These are phyloP conservation scores for Ordospora pajunii DNA, from an alignment of 371 early-diverging fungal species.

Conservation along the genomic window DNA sequence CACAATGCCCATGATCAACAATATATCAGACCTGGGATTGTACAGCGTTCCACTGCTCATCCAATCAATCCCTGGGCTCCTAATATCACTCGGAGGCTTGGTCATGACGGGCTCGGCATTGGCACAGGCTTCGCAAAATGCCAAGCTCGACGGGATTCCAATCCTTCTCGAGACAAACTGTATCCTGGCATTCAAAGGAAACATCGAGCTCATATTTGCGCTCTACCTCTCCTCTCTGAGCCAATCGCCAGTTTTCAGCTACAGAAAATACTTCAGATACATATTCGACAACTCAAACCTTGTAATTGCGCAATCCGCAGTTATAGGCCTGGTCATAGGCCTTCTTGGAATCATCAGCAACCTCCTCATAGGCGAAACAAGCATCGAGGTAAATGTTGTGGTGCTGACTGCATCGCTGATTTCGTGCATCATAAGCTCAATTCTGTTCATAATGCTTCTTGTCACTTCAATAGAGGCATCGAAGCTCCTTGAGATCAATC, in stretches of 20 bases:
- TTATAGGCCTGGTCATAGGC: slow-evolving; percentile 54
- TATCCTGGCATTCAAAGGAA: slow-evolving; percentile 61
- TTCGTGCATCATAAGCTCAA: slow-evolving; percentile 44
- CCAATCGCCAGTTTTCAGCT: background rate
- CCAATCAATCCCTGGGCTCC: slow-evolving; percentile 50
- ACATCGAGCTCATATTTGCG: slow-evolving; percentile 59
- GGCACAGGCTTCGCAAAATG: slow-evolving; percentile 5
- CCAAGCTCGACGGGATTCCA: slow-evolving; percentile 37
- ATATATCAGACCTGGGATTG: background rate
- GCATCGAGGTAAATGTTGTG: background rate
- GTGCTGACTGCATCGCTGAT: slow-evolving; percentile 42
- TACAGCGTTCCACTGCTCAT: slow-evolving; percentile 1
- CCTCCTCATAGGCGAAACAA: slow-evolving; percentile 17
- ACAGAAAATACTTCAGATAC: slow-evolving; percentile 39
- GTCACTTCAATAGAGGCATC: slow-evolving; percentile 41
- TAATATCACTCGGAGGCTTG: slow-evolving; percentile 57
- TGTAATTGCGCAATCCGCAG: slow-evolving; percentile 50
- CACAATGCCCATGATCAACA: background rate
- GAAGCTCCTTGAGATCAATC: slow-evolving; percentile 32
- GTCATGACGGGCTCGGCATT: slow-evolving; percentile 45
- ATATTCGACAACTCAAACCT: slow-evolving; percentile 54
- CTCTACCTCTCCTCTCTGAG: slow-evolving; percentile 46
- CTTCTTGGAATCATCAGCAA: slow-evolving; percentile 30
- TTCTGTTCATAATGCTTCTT: slow-evolving; percentile 51
- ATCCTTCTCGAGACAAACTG: slow-evolving; percentile 58